Conservation (phyloP, 1,139 yeast species). For the Kurtzmaniella quercitrusa region DNA sequence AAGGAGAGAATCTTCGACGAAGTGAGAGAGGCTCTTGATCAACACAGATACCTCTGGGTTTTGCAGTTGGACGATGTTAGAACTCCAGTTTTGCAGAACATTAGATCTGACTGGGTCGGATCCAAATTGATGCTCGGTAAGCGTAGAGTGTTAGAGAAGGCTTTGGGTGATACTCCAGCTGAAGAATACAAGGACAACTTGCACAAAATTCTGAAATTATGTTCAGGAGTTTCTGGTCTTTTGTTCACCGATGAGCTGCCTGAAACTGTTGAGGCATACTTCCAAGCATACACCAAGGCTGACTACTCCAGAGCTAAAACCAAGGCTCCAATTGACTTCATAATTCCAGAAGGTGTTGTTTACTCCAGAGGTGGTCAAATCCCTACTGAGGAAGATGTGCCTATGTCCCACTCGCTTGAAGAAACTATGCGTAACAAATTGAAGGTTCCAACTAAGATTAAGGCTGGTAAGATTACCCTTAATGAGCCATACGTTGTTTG, state of each 20-base stretch:
- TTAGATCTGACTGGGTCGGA: slow-evolving; percentile 89
- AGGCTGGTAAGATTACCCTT: slow-evolving; percentile 79
- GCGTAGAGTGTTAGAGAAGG: slow-evolving; percentile 88
- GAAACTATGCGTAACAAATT: slow-evolving; percentile 83
- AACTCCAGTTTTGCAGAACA: slow-evolving; percentile 91
- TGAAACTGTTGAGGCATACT: slow-evolving; percentile 80
- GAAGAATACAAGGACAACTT: slow-evolving; percentile 88
- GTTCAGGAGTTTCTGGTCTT: slow-evolving; percentile 78
- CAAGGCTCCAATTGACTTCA: slow-evolving; percentile 75
- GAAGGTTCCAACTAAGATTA: slow-evolving; percentile 88
- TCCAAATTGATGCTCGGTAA: slow-evolving; percentile 87
- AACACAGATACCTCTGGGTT: slow-evolving; percentile 76
- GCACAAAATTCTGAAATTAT: slow-evolving; percentile 56
- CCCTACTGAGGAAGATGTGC: slow-evolving; percentile 87
- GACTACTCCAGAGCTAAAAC: slow-evolving; percentile 92
- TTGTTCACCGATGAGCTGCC: slow-evolving; percentile 85
- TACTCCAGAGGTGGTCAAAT: slow-evolving; percentile 96
- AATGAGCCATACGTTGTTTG: slow-evolving; percentile 79
- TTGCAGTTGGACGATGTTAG: slow-evolving; percentile 88
- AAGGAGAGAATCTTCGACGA: slow-evolving; percentile 86
- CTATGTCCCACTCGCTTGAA: slow-evolving; percentile 94
- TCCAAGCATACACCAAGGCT: slow-evolving; percentile 67
- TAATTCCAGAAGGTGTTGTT: slow-evolving; percentile 83
- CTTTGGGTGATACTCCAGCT: slow-evolving; percentile 81
- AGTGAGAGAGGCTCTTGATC: slow-evolving; percentile 76